A percentile compares a stretch with the other conserved stretches of the same genome.
Evolutionary conservation across 2,329 filamentous ascomycete genomes (phyloP).

Genomic region (Pestalotiopsis sp.): DNA sequence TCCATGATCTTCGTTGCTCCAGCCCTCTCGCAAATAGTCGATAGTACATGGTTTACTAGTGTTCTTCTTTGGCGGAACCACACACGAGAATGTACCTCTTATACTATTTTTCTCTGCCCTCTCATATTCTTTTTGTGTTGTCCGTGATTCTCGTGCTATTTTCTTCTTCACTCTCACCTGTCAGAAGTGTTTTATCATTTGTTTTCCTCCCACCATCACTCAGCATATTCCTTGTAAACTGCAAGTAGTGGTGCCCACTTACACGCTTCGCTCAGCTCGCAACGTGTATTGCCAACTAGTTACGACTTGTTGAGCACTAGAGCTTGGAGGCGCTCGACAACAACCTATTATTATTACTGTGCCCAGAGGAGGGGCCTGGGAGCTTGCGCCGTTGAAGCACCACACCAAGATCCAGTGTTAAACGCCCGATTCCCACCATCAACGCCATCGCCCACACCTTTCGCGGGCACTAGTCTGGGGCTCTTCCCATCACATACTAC

Average conservation of each 20-base stretch:
- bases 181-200: constrained; percentile 7
- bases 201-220: constrained; percentile 22
- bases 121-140: constrained; percentile 16
- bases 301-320: background rate
- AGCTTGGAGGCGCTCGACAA: background rate
- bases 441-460: constrained; percentile 13
- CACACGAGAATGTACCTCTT: constrained; percentile 20
- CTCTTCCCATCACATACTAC: constrained; percentile 3
- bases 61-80: constrained; percentile 22
- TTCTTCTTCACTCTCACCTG: background rate
- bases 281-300: background rate
- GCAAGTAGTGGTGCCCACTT: background rate
- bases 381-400: constrained; percentile 2
- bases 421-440: constrained; percentile 13
- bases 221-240: constrained; percentile 18
- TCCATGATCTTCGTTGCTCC: constrained; percentile 20
- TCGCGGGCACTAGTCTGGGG: background rate
- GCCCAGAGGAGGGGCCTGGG: background rate
- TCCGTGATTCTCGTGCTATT: constrained; percentile 13
- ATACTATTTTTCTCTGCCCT: constrained; percentile 21
- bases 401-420: constrained; percentile 22
- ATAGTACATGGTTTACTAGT: constrained; percentile 25
- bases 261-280: background rate
- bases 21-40: constrained; percentile 11
- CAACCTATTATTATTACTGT: background rate